Evolutionary conservation across 352 stramenopile genomes (phyloP), one percentile per base, ranked within the genome.

Genomic region (Elongisporangium anandrum): DNA sequence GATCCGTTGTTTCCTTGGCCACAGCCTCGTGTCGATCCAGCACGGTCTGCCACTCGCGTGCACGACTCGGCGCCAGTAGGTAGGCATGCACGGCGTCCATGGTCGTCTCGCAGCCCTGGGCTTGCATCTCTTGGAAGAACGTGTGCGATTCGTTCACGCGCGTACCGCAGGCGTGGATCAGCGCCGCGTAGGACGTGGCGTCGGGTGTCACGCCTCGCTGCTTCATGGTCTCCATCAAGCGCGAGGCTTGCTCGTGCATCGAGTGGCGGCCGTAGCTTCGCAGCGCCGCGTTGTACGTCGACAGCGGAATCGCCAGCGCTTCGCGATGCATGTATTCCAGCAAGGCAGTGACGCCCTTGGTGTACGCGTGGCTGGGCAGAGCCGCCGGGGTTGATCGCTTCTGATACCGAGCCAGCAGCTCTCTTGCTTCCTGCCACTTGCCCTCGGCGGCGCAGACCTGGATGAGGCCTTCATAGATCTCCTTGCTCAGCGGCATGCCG

Each of bases 211-310:
- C 61, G 24, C 71, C 54, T 17, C 54, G 65, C 29, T 66, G 21
- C 20, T 62, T 34, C 80, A 92, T 92, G 16, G 60, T 60, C 16
- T 29, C 50, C n/a, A 85, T 69, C 26, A 92, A 49, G n/a, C 22
- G 22, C n/a, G 63, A 47, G 1, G 78, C 72, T 52, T 85, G 68
- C 7, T 73, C 24, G 13, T 80, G 50, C 48, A 71, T 56, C n/a
- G 61, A 66, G 20, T 80, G 57, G 26, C 71, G 60, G 3, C 74
- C 82, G 48, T 80, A 85, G 51, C 84, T 84, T 16, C 80, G 71
- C 50, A 92, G 56, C 23, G 76, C 80, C n/a, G 80, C 76, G 57
- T 92, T 92, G 60, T 81, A 89, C 3, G 88, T 57, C 0, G 51
- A 13, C 23, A 85, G 54, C 5, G 75, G 59, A 21, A 82, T 70